A percentile compares a stretch with the other conserved stretches of the same genome.
phyloP scores from a whole-genome alignment of 306 rosid genomes.

The apple (Malus domestica) region ASM211411v1 NC_041804.1:31161001-31161500 shows the following conservation, averaged over 20 bases:
- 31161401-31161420: slow-evolving; percentile 6
- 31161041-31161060: slow-evolving; percentile 99
- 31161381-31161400: slow-evolving; percentile 49
- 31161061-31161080: slow-evolving; percentile 87
- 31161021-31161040: slow-evolving; percentile 70
- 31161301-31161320: slow-evolving; percentile 69
- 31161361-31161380: slow-evolving; percentile 86
- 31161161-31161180: slow-evolving; percentile 81
- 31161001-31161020: slow-evolving; percentile 59
- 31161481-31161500: slow-evolving; percentile 95
- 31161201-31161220: slow-evolving; percentile 58
- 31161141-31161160: slow-evolving; percentile 99
- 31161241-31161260: slow-evolving; percentile 30
- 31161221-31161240: slow-evolving; percentile 35
- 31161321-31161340: slow-evolving; percentile 71
- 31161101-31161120: slow-evolving; percentile 62
- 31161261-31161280: slow-evolving; percentile 44
- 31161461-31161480: slow-evolving; percentile 64
- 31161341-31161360: slow-evolving; percentile 81
- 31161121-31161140: slow-evolving; percentile 76
- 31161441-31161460: slow-evolving; percentile 11
- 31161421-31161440: slow-evolving; percentile 11
- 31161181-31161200: slow-evolving; percentile 57
- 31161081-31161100: slow-evolving; percentile 71
- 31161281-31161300: slow-evolving; percentile 53